Evolutionary conservation across 257 asterid species (phyloP).

Genomic region (Solanum okadae): DNA sequence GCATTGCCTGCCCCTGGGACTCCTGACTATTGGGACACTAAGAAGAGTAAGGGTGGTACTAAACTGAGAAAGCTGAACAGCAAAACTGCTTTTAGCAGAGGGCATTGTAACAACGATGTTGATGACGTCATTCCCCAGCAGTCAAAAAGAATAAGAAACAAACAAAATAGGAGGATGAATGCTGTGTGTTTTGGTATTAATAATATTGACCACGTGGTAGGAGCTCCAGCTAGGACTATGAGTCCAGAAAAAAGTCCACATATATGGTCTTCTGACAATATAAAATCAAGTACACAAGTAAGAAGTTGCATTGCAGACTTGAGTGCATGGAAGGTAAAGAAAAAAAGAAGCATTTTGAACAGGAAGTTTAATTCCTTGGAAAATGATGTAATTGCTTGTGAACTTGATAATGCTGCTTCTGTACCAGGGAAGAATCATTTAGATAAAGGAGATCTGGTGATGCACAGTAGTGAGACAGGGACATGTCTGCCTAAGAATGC

Average conservation of each 20-base stretch:
- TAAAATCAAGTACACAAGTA: background rate
- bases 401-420: background rate
- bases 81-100: background rate
- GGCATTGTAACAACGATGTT: background rate
- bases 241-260: background rate
- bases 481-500: background rate
- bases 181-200: background rate
- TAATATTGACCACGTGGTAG: background rate
- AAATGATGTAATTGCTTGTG: background rate
- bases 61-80: background rate
- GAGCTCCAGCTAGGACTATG: background rate
- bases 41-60: background rate
- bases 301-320: background rate
- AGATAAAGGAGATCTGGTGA: background rate
- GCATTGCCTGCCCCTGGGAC: background rate
- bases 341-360: background rate
- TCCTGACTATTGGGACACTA: background rate
- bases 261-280: background rate
- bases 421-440: background rate
- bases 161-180: background rate
- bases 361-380: background rate
- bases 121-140: background rate
- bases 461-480: background rate
- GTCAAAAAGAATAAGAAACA: background rate
- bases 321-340: constrained; percentile 1